Evolutionary conservation across 345 rosid genomes (phyloP).

Genomic region (Mercurialis annua): DNA sequence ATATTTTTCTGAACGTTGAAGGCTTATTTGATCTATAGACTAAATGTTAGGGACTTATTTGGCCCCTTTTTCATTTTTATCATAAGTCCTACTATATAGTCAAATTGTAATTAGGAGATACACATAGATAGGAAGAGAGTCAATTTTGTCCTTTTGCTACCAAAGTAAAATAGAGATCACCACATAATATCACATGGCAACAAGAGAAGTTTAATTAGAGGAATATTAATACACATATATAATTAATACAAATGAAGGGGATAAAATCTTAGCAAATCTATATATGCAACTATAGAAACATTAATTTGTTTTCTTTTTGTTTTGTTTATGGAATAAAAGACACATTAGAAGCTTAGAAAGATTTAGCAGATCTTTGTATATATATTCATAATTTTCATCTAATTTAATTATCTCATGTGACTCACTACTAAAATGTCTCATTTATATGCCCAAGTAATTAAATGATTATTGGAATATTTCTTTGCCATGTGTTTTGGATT

Average conservation of each 20-base stretch:
- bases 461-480: constrained; percentile 26
- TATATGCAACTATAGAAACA: constrained; percentile 11
- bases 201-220: constrained; percentile 22
- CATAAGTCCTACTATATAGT: constrained; percentile 1
- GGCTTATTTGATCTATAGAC: no score
- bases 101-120: constrained; percentile 2
- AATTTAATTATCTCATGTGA: constrained; percentile 26
- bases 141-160: not conserved
- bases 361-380: constrained; percentile 33
- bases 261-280: constrained; percentile 40
- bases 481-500: constrained; percentile 31
- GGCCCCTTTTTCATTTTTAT: no score
- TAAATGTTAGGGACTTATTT: no score
- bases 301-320: not conserved
- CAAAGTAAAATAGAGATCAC: constrained; percentile 8
- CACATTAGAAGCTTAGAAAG: constrained; percentile 33
- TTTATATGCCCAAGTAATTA: not conserved
- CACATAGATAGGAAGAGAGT: not conserved
- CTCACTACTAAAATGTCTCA: constrained; percentile 15
- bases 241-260: constrained; percentile 7
- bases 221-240: constrained; percentile 17
- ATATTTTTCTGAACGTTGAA: no score
- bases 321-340: constrained; percentile 19
- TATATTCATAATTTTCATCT: constrained; percentile 10
- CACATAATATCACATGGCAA: no score